Evolutionary conservation across 306 rosid genomes (phyloP), one percentile per base, ranked within the genome.

Genomic region (Purshia tridentata): DNA sequence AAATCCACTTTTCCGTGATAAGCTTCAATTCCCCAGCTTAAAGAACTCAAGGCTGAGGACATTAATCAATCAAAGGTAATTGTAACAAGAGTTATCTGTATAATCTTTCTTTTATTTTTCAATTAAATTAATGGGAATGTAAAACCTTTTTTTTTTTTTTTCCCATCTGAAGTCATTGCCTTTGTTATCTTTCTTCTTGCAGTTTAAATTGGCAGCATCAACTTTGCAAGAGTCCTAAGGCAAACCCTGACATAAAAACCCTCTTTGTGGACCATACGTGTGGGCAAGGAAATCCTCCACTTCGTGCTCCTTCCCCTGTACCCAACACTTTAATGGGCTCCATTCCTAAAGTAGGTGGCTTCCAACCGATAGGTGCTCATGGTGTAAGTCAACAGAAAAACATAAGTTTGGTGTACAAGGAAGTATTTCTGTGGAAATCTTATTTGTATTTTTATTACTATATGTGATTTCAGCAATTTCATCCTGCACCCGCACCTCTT

Each of bases 181-280:
- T 11, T 9, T 71, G 20, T 42, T 56, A 4, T 57, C 51, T 6
- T 71, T 57, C 45, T 22, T 45, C 45, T 22, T 45, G 29, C 87
- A 91, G 97, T 86, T 79, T 91, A 81, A 87, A 88, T 79, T 91
- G 97, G 97, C 97, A 91, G 83, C 97, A 91, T 61, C 92, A 85
- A 67, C 92, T 87, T 47, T 91, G 97, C 81, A 85, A 82, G 76
- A 88, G 81, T 53, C 92, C 91, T 4, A 85, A 87, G 78, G 84
- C 90, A 56, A 86, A 81, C 85, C 92, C 97, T 47, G 95, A 91
- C 78, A 85, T 88, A 67, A 87, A 85, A 85, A 91, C 95, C 20
- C 88, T 91, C 65, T 91, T 91, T 78, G 89, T 82, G 75, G 95
- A 88, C 77, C 97, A 88, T 78, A 80, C 86, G 6, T 91, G 95